These are phyloP conservation scores for Coleophoma eucalyptorum DNA, from an alignment of 2,329 filamentous ascomycete species.

Conservation along the genomic window DNA sequence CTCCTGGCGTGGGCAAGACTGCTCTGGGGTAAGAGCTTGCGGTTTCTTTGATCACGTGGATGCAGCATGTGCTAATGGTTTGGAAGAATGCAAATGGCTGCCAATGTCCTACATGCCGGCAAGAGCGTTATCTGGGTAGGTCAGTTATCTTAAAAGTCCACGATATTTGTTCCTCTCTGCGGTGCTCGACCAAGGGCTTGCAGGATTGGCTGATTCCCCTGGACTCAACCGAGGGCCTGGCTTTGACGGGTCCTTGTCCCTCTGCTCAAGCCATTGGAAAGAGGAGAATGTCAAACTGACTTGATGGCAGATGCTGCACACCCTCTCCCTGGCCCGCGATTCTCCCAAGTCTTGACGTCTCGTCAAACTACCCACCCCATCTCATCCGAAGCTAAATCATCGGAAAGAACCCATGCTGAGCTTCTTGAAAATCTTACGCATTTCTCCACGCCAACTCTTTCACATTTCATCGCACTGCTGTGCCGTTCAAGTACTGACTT, in stretches of 20 bases:
- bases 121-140: slow-evolving; percentile 78
- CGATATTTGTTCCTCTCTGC: neutral
- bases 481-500: slow-evolving; percentile 61
- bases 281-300: too few relatives aligned
- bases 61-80: slow-evolving; percentile 8
- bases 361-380: slow-evolving; percentile 6
- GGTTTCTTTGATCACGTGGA: neutral
- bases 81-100: slow-evolving; percentile 66
- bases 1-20: slow-evolving; percentile 83
- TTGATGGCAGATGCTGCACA: slow-evolving; percentile 24
- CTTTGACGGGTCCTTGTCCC: too few relatives aligned
- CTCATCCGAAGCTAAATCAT: slow-evolving; percentile 1
- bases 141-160: slow-evolving; percentile 30
- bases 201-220: neutral
- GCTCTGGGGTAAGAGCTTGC: slow-evolving; percentile 49
- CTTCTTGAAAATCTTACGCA: slow-evolving; percentile 57
- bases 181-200: neutral
- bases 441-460: slow-evolving; percentile 52
- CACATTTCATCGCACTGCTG: slow-evolving; percentile 69
- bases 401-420: slow-evolving; percentile 17
- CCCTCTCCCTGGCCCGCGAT: slow-evolving; percentile 39
- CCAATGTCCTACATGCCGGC: slow-evolving; percentile 56
- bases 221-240: neutral
- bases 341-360: slow-evolving; percentile 39
- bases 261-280: too few relatives aligned